Evolutionary conservation across 2,329 filamentous ascomycete genomes (phyloP).

Genomic region (Fulvia fulva): DNA sequence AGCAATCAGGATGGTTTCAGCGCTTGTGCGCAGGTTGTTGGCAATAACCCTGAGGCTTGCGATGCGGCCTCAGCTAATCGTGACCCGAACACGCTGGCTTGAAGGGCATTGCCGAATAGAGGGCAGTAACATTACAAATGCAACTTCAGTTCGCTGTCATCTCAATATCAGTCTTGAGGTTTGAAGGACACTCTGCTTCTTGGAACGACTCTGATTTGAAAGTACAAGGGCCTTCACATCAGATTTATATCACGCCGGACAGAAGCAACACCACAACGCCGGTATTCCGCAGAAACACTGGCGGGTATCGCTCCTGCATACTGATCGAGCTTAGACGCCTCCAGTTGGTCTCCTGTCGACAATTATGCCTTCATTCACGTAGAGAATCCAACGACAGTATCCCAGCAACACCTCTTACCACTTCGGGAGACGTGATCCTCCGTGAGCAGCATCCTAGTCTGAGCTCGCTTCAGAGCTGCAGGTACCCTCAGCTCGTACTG

Average conservation of each 20-base stretch:
- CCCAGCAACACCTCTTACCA: neutral
- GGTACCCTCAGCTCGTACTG: neutral
- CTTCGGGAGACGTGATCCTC: slow-evolving; percentile 6
- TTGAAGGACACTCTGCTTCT: no score
- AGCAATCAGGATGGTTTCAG: slow-evolving; percentile 17
- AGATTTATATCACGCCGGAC: no score
- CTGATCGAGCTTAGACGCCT: neutral
- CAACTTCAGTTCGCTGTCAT: no score
- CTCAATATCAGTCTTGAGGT: no score
- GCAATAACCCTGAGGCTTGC: slow-evolving; percentile 23
- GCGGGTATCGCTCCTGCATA: no score
- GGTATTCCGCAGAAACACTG: no score
- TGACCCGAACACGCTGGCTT: slow-evolving; percentile 10
- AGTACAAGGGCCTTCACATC: no score
- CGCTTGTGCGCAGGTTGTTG: slow-evolving; percentile 24
- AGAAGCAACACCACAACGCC: no score
- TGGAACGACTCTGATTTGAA: no score
- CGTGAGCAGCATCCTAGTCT: neutral
- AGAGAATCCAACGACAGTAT: neutral
- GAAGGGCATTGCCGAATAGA: neutral
- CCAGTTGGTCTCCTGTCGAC: no score
- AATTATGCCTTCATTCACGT: no score
- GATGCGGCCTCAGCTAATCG: slow-evolving; percentile 17
- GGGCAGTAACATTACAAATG: no score
- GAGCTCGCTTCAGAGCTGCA: neutral